A percentile compares a stretch with the other conserved stretches of the same genome.
Evolutionary conservation across 768 basidiomycete genomes (phyloP).

Genomic region (Grammothele lineata): DNA sequence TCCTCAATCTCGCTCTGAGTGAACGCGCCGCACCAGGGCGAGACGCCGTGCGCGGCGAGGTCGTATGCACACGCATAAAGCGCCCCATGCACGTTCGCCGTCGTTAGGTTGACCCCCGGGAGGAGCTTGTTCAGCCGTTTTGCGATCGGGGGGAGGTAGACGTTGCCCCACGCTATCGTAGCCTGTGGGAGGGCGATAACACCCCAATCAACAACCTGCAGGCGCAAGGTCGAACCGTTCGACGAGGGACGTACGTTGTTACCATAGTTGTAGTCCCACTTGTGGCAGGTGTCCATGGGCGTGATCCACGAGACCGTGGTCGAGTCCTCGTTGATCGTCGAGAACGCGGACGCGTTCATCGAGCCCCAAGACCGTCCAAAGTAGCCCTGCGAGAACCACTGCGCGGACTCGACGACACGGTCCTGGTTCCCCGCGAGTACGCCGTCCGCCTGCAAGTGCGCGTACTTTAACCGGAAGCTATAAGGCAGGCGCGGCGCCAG

Average conservation of each 20-base stretch:
- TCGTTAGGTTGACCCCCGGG: constrained; percentile 29
- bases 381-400: constrained; percentile 38
- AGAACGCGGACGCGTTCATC: constrained; percentile 25
- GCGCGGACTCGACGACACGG: constrained; percentile 36
- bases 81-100: constrained; percentile 35
- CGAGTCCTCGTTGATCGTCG: constrained; percentile 29
- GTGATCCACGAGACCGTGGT: constrained; percentile 38
- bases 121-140: constrained; percentile 31
- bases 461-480: constrained; percentile 30
- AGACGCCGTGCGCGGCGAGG: constrained; percentile 30
- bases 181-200: background rate
- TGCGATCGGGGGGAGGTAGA: constrained; percentile 34
- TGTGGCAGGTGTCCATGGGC: constrained; percentile 36
- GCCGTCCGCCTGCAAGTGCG: constrained; percentile 20
- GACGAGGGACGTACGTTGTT: constrained; percentile 21
- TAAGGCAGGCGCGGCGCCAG: background rate
- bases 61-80: constrained; percentile 41
- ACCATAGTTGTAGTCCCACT: constrained; percentile 31
- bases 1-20: constrained; percentile 28
- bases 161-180: constrained; percentile 28
- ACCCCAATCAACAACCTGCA: background rate
- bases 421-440: constrained; percentile 32
- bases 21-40: constrained; percentile 41
- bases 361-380: constrained; percentile 30
- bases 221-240: no score